phyloP scores from a whole-genome alignment of 2,329 filamentous ascomycete genomes.

The Waltergamsia citrina region DNA sequence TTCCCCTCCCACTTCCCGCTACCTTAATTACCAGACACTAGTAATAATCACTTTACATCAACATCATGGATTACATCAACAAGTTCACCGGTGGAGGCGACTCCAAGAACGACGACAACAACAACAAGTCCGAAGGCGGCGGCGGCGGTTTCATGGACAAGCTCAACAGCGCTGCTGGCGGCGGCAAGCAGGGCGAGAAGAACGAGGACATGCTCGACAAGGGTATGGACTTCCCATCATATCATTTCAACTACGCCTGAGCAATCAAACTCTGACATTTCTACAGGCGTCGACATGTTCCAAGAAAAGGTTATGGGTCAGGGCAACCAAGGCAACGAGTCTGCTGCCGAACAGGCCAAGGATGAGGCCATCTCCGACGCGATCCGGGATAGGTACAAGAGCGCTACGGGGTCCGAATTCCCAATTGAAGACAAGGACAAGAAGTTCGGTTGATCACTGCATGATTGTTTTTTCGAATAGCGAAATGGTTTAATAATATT shows the following conservation, averaged over 20 bases:
- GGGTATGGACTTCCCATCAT: slow-evolving; percentile 33
- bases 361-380: slow-evolving; percentile 70
- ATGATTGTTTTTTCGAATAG: too few species aligned
- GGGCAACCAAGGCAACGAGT: slow-evolving; percentile 63
- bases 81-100: slow-evolving; percentile 33
- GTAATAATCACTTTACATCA: neutral
- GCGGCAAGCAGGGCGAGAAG: slow-evolving; percentile 66
- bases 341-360: slow-evolving; percentile 71
- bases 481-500: neutral
- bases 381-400: slow-evolving; percentile 64
- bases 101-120: slow-evolving; percentile 15
- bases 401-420: slow-evolving; percentile 55
- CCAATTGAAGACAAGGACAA: slow-evolving; percentile 60
- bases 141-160: slow-evolving; percentile 54
- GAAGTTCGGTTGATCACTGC: slow-evolving; percentile 21
- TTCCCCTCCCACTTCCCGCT: neutral
- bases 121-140: slow-evolving; percentile 11
- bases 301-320: slow-evolving; percentile 66
- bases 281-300: slow-evolving; percentile 61
- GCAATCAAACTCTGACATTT: neutral
- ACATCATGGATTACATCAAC: slow-evolving; percentile 45
- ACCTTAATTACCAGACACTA: neutral
- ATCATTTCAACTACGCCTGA: neutral
- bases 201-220: slow-evolving; percentile 80
- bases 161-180: slow-evolving; percentile 62